These are phyloP conservation scores for Candida nemodendra DNA, from an alignment of 805 yeast species.

Conservation along the genomic window DNA sequence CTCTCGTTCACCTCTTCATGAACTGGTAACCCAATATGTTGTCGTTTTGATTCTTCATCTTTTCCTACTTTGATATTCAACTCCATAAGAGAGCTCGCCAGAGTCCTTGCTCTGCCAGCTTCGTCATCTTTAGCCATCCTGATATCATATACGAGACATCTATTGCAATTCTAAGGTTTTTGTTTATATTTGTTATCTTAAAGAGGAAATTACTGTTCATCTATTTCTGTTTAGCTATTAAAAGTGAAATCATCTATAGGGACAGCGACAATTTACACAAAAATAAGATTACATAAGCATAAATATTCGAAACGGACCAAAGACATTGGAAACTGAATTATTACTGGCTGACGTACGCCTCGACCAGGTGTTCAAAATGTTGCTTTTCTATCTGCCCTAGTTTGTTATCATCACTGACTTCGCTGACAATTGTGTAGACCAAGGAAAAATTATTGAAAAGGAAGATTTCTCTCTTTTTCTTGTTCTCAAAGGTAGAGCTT, in stretches of 20 bases:
- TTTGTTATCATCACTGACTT: constrained; percentile 34
- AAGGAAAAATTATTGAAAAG: constrained; percentile 70
- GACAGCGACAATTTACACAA: too few relatives aligned
- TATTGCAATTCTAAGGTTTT: not conserved
- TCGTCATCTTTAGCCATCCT: constrained; percentile 4
- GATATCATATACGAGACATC: not conserved
- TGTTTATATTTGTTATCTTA: too few relatives aligned
- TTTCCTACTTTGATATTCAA: constrained; percentile 21
- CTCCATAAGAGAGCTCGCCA: constrained; percentile 18
- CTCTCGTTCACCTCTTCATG: constrained; percentile 3
- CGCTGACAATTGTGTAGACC: constrained; percentile 52
- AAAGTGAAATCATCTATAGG: too few relatives aligned
- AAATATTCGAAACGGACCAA: too few relatives aligned
- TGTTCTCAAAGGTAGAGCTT: constrained; percentile 44
- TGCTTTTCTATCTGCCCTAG: constrained; percentile 17
- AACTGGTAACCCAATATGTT: not conserved
- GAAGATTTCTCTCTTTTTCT: constrained; percentile 62
- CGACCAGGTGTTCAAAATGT: constrained; percentile 22
- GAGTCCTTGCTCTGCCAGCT: constrained; percentile 4
- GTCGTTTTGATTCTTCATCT: constrained; percentile 1
- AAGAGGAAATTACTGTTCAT: too few relatives aligned
- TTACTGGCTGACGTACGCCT: constrained; percentile 19
- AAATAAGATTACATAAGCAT: too few relatives aligned
- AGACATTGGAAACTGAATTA: too few relatives aligned
- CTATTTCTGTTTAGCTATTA: too few relatives aligned